A percentile compares a stretch with the other conserved stretches of the same genome.
Evolutionary conservation across 2,329 filamentous ascomycete genomes (phyloP).

Genomic region (Akanthomyces uredinophilus): DNA sequence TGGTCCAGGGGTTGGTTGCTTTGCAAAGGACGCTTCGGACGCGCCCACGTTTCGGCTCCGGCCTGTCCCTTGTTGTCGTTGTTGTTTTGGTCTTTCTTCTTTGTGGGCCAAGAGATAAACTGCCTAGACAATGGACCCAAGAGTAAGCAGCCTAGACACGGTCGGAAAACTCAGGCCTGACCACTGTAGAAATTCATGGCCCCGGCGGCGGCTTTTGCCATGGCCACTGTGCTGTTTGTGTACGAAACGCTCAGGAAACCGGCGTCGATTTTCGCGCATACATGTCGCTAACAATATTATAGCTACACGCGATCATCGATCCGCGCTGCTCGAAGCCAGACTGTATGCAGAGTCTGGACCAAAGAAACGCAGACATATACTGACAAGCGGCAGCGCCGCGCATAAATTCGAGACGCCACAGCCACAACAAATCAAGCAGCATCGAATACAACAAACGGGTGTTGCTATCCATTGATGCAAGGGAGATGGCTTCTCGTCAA

Average conservation of each 20-base stretch:
- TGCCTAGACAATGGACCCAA: neutral
- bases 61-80: neutral
- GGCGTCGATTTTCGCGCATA: neutral
- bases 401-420: neutral
- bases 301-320: constrained; percentile 41
- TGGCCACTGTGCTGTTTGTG: constrained; percentile 48
- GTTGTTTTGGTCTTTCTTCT: neutral
- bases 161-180: neutral
- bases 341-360: constrained; percentile 19
- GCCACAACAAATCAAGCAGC: neutral
- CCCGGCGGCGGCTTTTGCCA: constrained; percentile 48
- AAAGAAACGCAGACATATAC: neutral
- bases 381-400: constrained; percentile 1
- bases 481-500: neutral
- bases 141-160: neutral
- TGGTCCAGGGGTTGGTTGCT: neutral
- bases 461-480: too few species aligned
- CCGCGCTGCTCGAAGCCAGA: constrained; percentile 31
- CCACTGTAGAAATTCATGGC: constrained; percentile 40
- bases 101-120: neutral
- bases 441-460: too few species aligned
- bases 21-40: neutral
- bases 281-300: neutral
- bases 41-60: neutral
- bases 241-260: constrained; percentile 22